Base-by-base conservation (phyloP, 1,284 basidiomycete species). In the Pascua sp. region DNA sequence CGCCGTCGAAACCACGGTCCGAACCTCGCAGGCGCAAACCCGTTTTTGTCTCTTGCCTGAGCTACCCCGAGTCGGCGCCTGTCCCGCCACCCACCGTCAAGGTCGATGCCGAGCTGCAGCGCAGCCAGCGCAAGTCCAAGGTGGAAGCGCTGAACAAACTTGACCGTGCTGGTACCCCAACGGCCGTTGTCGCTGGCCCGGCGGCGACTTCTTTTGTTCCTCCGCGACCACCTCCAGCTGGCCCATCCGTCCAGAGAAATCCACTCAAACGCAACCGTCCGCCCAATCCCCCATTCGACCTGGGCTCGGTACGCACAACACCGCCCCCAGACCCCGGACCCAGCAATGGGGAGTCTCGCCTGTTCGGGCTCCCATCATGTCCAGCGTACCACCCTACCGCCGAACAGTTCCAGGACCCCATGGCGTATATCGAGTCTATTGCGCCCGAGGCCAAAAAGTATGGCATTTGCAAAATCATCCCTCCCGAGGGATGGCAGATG, bases 401-500 rank as follows among this genome's bases (percentile, higher is more conserved):
- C 13, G 92, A 95, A 63, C 89, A 99, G 77, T 99, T 95, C 78
- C 84, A 84, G 67, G 91, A 98, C 79, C 93, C 95, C n/a, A 89
- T 98, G 86, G 83, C 85, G 51, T 99, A 97, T 80, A 91, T 99
- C 75, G 85, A 85, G 68, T 87, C 85, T 55, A 90, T 96, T 67
- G 85, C 89, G 9, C 83, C 86, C 51, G 80, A 84, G 41, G 93
- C 89, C 0, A 85, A 82, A 68, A 79, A 84, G 48, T 92, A 85
- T 72, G 96, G 96, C 38, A 94, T 99, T 67, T 93, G 90, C 80
- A 99, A 99, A 80, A 86, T 99, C 60, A 84, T 98, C 17, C 96
- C 96, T 57, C 96, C 96, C 1, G 81, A 84, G 59, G 90, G 86
- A 41, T 98, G 96, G 96, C 85, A 88, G 66, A 95, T 97, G 85